Percentiles rank a stretch among this genome's conserved stretches.
These are phyloP conservation scores for Xylaria sp. DNA, from an alignment of 2,329 filamentous ascomycete species.

Conservation along the genomic window DNA sequence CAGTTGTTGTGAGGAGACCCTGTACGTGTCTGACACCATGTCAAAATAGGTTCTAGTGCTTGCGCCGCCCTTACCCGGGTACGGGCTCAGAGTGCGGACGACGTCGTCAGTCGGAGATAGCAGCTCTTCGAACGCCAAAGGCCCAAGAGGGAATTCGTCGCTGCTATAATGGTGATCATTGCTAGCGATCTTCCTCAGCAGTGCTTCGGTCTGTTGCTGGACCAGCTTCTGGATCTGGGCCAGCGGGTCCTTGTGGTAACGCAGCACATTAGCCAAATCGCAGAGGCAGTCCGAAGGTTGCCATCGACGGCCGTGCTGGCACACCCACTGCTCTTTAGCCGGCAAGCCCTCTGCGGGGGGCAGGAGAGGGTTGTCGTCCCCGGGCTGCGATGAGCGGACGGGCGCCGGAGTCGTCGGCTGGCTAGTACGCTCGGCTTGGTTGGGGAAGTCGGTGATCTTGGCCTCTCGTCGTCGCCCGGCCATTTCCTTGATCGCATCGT, in stretches of 20 bases:
- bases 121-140: constrained; percentile 53
- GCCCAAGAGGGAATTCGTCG: constrained; percentile 51
- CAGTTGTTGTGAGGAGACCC: too few species aligned
- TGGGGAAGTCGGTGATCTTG: constrained; percentile 85
- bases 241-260: constrained; percentile 65
- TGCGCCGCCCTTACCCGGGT: constrained; percentile 46
- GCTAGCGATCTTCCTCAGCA: constrained; percentile 56
- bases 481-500: constrained; percentile 38
- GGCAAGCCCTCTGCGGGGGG: constrained; percentile 83
- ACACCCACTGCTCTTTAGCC: constrained; percentile 91
- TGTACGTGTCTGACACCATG: constrained; percentile 22
- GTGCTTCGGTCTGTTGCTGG: constrained; percentile 64
- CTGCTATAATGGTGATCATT: constrained; percentile 36
- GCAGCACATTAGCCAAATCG: constrained; percentile 57
- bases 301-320: constrained; percentile 62
- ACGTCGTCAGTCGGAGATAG: constrained; percentile 49
- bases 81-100: constrained; percentile 46
- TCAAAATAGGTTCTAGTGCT: constrained; percentile 36
- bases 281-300: constrained; percentile 56
- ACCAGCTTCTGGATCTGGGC: constrained; percentile 71
- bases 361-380: constrained; percentile 64
- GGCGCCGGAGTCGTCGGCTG: constrained; percentile 89
- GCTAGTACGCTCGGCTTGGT: constrained; percentile 78
- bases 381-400: constrained; percentile 68
- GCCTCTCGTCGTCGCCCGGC: constrained; percentile 48